Evolutionary conservation across 2,329 filamentous ascomycete genomes (phyloP).

Genomic region (Hypoxylon sp.): DNA sequence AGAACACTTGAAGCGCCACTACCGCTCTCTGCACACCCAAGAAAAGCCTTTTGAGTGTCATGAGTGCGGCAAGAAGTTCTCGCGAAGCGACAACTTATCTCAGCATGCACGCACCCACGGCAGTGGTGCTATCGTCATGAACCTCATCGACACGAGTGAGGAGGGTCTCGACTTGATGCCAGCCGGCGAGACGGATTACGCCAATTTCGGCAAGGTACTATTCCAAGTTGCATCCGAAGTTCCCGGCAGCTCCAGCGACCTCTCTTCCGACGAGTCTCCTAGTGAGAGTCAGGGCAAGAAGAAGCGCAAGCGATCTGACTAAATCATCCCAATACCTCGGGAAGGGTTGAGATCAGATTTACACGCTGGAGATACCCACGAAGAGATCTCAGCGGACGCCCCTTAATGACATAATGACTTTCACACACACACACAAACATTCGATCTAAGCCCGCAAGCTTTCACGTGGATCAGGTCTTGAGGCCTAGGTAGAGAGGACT

Average conservation of each 20-base stretch:
- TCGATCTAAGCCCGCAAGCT: constrained; percentile 51
- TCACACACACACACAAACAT: constrained; percentile 51
- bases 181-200: constrained; percentile 72
- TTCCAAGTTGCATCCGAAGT: constrained; percentile 85
- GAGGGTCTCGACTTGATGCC: constrained; percentile 61
- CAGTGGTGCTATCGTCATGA: constrained; percentile 90
- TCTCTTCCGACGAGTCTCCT: constrained; percentile 67
- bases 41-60: constrained; percentile 99
- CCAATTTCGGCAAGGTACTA: constrained; percentile 80
- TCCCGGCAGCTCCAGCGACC: constrained; percentile 74
- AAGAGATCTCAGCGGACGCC: constrained; percentile 54
- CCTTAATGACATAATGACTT: constrained; percentile 61
- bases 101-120: constrained; percentile 97
- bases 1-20: constrained; percentile 98
- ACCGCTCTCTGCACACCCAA: constrained; percentile 96
- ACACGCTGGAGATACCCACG: constrained; percentile 52
- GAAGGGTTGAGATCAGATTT: constrained; percentile 40
- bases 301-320: constrained; percentile 84
- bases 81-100: constrained; percentile 94
- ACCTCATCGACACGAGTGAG: constrained; percentile 82
- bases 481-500: constrained; percentile 56
- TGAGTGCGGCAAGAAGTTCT: constrained; percentile 99
- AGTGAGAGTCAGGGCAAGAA: constrained; percentile 71
- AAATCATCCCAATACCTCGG: constrained; percentile 49
- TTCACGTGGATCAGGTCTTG: constrained; percentile 52